Conservation (phyloP, 495 filamentous ascomycete species). For the Eremomyces bilateralis region DNA sequence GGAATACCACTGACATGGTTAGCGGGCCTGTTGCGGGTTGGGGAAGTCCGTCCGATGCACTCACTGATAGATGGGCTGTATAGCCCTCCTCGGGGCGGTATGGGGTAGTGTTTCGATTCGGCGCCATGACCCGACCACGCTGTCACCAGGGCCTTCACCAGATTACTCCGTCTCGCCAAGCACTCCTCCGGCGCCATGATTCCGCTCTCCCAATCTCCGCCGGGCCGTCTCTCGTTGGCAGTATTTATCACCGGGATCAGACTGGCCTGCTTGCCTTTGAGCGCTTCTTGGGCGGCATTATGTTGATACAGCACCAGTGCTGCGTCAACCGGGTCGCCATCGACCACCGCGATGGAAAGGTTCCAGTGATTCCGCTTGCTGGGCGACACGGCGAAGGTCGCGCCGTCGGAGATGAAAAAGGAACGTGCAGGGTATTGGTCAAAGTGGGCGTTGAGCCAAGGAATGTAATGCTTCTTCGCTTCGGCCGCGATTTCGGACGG, state of each 20-base stretch:
- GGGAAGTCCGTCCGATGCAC: conserved; percentile 12
- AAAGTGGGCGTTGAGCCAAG: no score
- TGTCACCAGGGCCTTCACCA: conserved; percentile 38
- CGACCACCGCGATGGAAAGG: conserved; percentile 29
- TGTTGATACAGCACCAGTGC: conserved; percentile 23
- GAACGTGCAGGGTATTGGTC: conserved; percentile 28
- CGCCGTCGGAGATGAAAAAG: conserved; percentile 18
- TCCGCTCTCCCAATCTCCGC: conserved; percentile 60
- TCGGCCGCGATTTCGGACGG: conserved; percentile 49
- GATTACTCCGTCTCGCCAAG: conserved; percentile 47
- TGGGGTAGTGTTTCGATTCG: conserved; percentile 43
- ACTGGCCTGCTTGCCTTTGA: no score
- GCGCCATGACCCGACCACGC: conserved; percentile 22
- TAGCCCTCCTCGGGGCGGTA: conserved; percentile 41
- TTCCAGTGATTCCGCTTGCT: conserved; percentile 9
- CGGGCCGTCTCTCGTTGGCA: conserved; percentile 51
- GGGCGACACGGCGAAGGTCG: conserved; percentile 13
- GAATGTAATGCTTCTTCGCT: conserved; percentile 41
- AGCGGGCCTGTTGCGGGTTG: no score
- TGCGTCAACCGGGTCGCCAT: conserved; percentile 47
- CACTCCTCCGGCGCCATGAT: conserved; percentile 50
- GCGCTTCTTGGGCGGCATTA: conserved; percentile 6
- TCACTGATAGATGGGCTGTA: conserved; percentile 41
- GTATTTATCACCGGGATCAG: conserved; percentile 55
- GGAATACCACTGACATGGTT: conserved; percentile 28